phyloP scores from a whole-genome alignment of 768 basidiomycete species.

The Rhodotorula toruloides region DNA sequence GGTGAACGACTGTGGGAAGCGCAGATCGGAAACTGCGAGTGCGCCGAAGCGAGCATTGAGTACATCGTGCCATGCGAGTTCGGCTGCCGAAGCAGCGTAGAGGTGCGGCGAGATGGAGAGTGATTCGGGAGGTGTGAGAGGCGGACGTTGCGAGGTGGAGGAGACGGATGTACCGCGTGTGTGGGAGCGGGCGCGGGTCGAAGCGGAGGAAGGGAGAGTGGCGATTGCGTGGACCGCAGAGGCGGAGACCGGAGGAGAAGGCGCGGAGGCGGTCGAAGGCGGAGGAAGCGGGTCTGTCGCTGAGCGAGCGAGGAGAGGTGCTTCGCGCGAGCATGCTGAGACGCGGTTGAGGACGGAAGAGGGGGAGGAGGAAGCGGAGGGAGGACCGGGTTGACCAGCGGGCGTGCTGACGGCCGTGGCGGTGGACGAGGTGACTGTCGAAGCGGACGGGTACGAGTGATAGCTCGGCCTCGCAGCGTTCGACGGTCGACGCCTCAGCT shows the following conservation, averaged over 20 bases:
- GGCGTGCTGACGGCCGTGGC: background rate
- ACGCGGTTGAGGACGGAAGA: background rate
- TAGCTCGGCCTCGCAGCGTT: background rate
- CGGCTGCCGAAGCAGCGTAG: conserved; percentile 10
- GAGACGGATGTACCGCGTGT: conserved; percentile 2
- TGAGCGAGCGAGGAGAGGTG: background rate
- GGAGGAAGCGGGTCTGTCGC: background rate
- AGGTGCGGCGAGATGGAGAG: conserved; percentile 9
- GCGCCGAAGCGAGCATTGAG: conserved; percentile 8
- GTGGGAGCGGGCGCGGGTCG: background rate
- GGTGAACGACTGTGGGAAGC: background rate
- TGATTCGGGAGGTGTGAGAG: conserved; percentile 31
- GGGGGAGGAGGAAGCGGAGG: background rate
- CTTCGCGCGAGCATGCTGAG: background rate
- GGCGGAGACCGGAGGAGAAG: background rate
- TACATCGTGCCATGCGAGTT: conserved; percentile 35
- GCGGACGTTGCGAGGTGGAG: background rate
- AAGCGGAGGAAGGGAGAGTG: background rate
- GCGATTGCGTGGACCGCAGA: background rate
- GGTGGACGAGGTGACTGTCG: conserved; percentile 4
- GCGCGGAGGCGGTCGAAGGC: background rate
- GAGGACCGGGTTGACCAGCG: background rate
- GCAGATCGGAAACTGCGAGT: background rate
- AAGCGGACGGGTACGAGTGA: background rate
- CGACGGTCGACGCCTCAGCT: background rate